Evolutionary conservation across 1,139 yeast genomes (phyloP).

Genomic region (Debaryomyces subglobosus): DNA sequence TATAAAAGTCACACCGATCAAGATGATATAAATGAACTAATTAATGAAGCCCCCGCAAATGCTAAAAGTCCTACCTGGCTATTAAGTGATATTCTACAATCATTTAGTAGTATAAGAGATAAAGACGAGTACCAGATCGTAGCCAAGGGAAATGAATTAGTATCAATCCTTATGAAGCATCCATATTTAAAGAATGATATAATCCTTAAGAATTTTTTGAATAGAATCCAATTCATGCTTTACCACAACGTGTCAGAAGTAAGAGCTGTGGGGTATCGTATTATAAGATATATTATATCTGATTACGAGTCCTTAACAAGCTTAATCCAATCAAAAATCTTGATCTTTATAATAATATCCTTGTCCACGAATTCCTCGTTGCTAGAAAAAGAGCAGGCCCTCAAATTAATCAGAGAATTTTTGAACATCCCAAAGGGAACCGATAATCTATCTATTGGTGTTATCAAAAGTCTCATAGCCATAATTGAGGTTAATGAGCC

Average conservation of each 20-base stretch:
- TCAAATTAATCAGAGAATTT: slow-evolving; percentile 69
- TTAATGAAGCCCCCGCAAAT: slow-evolving; percentile 7
- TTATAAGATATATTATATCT: slow-evolving; percentile 65
- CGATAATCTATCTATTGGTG: slow-evolving; percentile 61
- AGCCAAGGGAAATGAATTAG: slow-evolving; percentile 64
- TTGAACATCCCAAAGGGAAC: slow-evolving; percentile 61
- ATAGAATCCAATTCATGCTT: slow-evolving; percentile 62
- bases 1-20: slow-evolving; percentile 5
- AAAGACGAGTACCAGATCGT: slow-evolving; percentile 53
- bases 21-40: slow-evolving; percentile 2
- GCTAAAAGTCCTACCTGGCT: slow-evolving; percentile 42
- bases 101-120: slow-evolving; percentile 29
- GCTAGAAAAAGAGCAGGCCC: slow-evolving; percentile 77
- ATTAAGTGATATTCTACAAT: slow-evolving; percentile 36
- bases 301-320: slow-evolving; percentile 53
- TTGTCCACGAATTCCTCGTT: slow-evolving; percentile 57
- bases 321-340: slow-evolving; percentile 54
- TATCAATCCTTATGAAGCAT: slow-evolving; percentile 55
- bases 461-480: slow-evolving; percentile 72
- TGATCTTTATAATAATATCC: slow-evolving; percentile 65
- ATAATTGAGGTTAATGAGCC: slow-evolving; percentile 61
- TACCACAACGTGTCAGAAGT: slow-evolving; percentile 63
- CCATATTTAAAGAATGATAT: slow-evolving; percentile 70
- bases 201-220: slow-evolving; percentile 61
- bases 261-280: slow-evolving; percentile 73